These are phyloP conservation scores for Nissolia schottii DNA, from an alignment of 306 rosid genomes.

Conservation along the genomic window DNA sequence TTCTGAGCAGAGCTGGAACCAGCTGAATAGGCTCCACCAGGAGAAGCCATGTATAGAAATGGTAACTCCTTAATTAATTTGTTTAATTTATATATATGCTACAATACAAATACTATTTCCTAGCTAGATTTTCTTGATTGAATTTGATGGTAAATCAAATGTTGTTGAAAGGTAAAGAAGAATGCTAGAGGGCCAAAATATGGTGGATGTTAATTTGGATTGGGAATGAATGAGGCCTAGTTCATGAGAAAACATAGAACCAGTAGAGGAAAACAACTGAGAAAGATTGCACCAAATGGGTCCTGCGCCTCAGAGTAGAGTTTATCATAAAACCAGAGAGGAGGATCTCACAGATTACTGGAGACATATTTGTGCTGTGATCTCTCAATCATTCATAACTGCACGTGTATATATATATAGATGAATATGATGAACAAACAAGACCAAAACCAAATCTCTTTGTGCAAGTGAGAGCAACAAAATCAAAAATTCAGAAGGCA, in stretches of 20 bases:
- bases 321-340: constrained; percentile 64
- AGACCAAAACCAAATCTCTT: neutral
- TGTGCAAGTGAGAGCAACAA: neutral
- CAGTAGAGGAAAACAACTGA: constrained; percentile 93
- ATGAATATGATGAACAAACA: neutral
- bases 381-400: constrained; percentile 40
- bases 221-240: neutral
- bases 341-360: constrained; percentile 64
- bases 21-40: constrained; percentile 49
- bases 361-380: constrained; percentile 44
- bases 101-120: neutral
- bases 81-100: neutral
- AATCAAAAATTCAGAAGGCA: neutral
- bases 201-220: neutral
- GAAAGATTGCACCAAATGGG: constrained; percentile 85
- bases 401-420: neutral
- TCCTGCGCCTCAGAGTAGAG: constrained; percentile 63
- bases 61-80: no score
- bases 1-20: constrained; percentile 35
- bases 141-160: neutral
- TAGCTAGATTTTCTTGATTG: neutral
- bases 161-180: neutral
- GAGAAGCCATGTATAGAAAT: constrained; percentile 24
- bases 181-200: neutral
- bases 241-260: constrained; percentile 75